Evolutionary conservation across 805 yeast genomes (phyloP).

Genomic region (Diddensiella transvaalensis): DNA sequence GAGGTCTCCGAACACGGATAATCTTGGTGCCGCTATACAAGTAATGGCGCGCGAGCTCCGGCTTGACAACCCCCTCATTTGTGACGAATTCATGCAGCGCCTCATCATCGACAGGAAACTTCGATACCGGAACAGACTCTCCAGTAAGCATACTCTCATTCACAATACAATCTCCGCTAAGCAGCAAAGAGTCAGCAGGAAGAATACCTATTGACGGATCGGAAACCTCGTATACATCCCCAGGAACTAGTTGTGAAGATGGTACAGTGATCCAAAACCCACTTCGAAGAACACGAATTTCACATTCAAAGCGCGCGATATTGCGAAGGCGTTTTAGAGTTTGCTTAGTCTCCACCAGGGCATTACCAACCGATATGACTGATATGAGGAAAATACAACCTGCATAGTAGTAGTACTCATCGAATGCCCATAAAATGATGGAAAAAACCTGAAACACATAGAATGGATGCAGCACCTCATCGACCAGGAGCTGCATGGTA

Average conservation of each 20-base stretch:
- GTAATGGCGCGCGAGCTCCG: conserved; percentile 67
- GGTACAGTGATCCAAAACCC: conserved; percentile 85
- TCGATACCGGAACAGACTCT: conserved; percentile 95
- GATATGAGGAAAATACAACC: conserved; percentile 87
- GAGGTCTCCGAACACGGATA: conserved; percentile 72
- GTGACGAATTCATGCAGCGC: conserved; percentile 50
- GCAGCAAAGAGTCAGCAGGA: conserved; percentile 86
- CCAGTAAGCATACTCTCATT: conserved; percentile 98
- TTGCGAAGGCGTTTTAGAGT: conserved; percentile 69
- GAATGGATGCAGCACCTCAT: conserved; percentile 92
- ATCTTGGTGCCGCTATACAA: conserved; percentile 87
- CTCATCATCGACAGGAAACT: conserved; percentile 61
- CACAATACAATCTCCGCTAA: conserved; percentile 93
- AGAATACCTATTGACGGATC: conserved; percentile 71
- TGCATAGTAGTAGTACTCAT: conserved; percentile 91
- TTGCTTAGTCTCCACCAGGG: conserved; percentile 79
- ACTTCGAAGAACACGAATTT: conserved; percentile 84
- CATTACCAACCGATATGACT: conserved; percentile 68
- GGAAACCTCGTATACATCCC: conserved; percentile 88
- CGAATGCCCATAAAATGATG: conserved; percentile 85
- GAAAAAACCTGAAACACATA: conserved; percentile 93
- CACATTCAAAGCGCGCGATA: conserved; percentile 71
- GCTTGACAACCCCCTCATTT: conserved; percentile 50
- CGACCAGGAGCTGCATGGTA: conserved; percentile 59
- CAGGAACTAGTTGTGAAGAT: conserved; percentile 85